Base-by-base conservation (phyloP, 345 rosid genomes). In the Gossypium ekmanianum region DNA sequence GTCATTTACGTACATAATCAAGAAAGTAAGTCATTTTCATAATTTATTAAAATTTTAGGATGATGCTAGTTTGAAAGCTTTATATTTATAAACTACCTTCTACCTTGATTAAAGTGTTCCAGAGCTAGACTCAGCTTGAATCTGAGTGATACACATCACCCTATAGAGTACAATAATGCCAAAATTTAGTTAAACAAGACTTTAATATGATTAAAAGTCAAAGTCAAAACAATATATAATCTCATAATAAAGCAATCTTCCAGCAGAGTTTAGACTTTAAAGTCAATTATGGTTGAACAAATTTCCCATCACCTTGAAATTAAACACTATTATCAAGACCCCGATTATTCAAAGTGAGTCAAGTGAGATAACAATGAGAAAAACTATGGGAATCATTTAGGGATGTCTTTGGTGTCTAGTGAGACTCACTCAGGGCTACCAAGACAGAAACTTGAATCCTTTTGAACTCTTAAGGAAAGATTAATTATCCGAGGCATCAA, bases 341-440 rank as follows among this genome's bases (percentile, higher is more conserved):
- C 11, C 20, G 8, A 8, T 11, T 14, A 47, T 7, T 68, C 12
- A 12, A 34, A 41, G 50, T 64, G 16, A 48, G 50, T 68, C 72
- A 68, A 50, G 68, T 34, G 54, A 66, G 4, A 39, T 39, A 45
- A 66, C 52, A 66, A 22, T 66, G 34, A 55, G 52, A 66, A 66
- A 44, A 4, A 3, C 34, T 11, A 29, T 7, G 34, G 12, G 45
- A 1, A 66, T 12, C 18, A 45, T 66, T 44, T 66, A 18, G 71
- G 52, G 45, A 11, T 66, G 5, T 22, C 34, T 66, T 11, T 22
- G 12, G n/a, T 45, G 71, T 54, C 39, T 66, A 18, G 54, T 44
- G 11, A 34, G 71, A 11, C 20, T 66, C 18, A 45, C 71, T 66
- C 18, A 20, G 1, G 45, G 71, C 55, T 45, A 45, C 5, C 34